These are phyloP conservation scores for Tetrapisispora taiwanensis DNA, from an alignment of 805 yeast species.

Conservation along the genomic window DNA sequence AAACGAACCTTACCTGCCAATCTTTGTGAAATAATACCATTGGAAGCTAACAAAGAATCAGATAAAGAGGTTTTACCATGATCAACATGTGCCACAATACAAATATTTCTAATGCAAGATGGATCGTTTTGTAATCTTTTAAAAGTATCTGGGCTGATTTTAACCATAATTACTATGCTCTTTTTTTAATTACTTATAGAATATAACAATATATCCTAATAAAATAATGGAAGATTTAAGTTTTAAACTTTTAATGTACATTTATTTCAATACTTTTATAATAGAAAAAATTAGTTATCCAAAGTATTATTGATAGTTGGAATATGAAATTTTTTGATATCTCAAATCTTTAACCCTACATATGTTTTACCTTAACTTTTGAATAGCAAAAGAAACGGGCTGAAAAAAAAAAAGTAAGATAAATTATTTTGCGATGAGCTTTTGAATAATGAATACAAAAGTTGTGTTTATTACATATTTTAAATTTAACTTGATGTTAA, in stretches of 20 bases:
- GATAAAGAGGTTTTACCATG: conserved; percentile 96
- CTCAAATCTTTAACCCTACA: background rate
- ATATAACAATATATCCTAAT: too few relatives aligned
- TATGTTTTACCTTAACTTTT: background rate
- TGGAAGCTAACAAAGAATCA: conserved; percentile 85
- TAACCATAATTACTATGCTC: conserved; percentile 29
- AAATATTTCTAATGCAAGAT: conserved; percentile 69
- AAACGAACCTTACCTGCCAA: conserved; percentile 93
- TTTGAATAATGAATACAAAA: too few relatives aligned
- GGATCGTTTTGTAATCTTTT: conserved; percentile 61
- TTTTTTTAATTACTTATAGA: too few relatives aligned
- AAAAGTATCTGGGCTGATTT: conserved; percentile 55
- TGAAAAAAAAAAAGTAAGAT: background rate
- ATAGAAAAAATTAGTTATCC: too few relatives aligned
- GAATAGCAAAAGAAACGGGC: background rate
- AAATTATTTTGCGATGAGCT: background rate
- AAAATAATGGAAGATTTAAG: too few relatives aligned
- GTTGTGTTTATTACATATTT: too few relatives aligned
- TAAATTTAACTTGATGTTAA: too few relatives aligned
- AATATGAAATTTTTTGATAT: too few relatives aligned
- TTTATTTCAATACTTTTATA: too few relatives aligned
- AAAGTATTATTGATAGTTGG: too few relatives aligned
- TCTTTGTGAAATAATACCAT: conserved; percentile 90
- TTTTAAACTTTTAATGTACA: too few relatives aligned
- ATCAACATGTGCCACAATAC: conserved; percentile 95